Evolutionary conservation across 345 rosid species (phyloP), one percentile per base, ranked within the genome.

Genomic region (Bruguiera gymnorhiza): DNA sequence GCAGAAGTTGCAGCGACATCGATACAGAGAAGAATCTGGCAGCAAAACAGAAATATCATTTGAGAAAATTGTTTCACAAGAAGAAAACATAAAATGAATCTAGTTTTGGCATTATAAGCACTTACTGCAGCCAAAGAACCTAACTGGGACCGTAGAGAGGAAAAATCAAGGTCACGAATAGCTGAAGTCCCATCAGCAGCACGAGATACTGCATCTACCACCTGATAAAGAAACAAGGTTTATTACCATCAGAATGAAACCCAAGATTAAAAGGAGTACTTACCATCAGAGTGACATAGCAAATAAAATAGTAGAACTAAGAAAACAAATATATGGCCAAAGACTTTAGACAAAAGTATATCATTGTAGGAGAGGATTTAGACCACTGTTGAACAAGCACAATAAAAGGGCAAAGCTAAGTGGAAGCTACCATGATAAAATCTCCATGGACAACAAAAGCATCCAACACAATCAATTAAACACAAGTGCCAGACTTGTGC

Each of bases 1-100:
- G 98, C 97, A 73, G 92, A 89, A 77, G 95, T 86, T 63, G 92
- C 84, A 82, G 98, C 97, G 63, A 88, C 92, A 79, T 94, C 98
- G 58, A 94, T 86, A 71, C 95, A 94, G 46, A 94, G 89, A 84
- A 91, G 90, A 81, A 87, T 77, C 98, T 94, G 84, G 72, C 73
- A 89, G 63, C 68, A 83, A 32, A 77, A 77, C n/a, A 60, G 66
- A 67, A 37, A 76, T 37, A 70, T 72, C 72, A 77, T 65, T 63
- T 66, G 59, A 55, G 57, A 52, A n/a, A 62, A 65, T 61, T 29
- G 67, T 31, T 65, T 71, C 36, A 62, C 61, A 11, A 7, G 54
- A 62, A 34, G 29, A 24, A 30, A 59, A 18, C n/a, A 56, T 72
- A 68, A 51, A 60, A 19, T 19, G 72, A 54, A 60, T 27, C 65